Conservation (phyloP, 148 eudicot species). For the Amaranthus hypochondriacus region DNA sequence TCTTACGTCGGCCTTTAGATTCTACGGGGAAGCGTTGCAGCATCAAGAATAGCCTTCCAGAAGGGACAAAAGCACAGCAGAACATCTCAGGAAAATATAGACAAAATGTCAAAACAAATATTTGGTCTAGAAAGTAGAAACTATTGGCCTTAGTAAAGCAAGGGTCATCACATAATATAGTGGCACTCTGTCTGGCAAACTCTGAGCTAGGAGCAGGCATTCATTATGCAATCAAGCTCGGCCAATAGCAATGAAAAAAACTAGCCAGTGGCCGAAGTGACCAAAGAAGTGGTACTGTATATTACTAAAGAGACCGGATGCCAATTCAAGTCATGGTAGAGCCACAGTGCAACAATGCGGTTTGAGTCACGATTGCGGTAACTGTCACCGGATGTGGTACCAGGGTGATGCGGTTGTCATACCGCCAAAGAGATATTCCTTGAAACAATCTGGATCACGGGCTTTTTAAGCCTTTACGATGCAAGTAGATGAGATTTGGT, state of each 20-base stretch:
- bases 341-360: neutral
- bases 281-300: neutral
- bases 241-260: neutral
- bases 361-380: no score
- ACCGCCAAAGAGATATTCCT: no score
- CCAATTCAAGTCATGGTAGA: neutral
- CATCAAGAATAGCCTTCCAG: conserved; percentile 87
- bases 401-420: no score
- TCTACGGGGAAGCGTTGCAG: conserved; percentile 92
- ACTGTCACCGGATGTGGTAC: no score
- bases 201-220: neutral
- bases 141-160: no score
- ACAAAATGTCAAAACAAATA: no score
- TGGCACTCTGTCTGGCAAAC: neutral
- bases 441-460: no score
- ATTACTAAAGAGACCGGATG: neutral
- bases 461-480: no score
- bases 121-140: no score
- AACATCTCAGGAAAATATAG: no score
- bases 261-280: neutral
- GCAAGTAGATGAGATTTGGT: no score
- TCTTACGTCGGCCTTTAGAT: conserved; percentile 91
- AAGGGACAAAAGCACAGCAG: no score
- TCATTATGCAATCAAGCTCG: neutral
- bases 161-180: neutral